Base-by-base conservation (phyloP, 257 asterid genomes). In the Sherardia arvensis region DNA sequence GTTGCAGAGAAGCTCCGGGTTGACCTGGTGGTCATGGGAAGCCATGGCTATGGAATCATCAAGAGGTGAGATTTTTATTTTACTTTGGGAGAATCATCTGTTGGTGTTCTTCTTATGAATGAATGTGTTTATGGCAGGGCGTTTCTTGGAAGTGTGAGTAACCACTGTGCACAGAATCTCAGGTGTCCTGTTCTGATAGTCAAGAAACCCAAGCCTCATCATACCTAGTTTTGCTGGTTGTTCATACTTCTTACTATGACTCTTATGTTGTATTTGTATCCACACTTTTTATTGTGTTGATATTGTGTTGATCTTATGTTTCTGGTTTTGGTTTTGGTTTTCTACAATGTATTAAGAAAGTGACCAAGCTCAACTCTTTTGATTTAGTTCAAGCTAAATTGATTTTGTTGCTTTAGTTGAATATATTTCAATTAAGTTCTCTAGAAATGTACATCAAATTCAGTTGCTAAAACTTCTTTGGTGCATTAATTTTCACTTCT, bases 101-200 rank as follows among this genome's bases (percentile, higher is more conserved):
- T 7, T 33, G 40, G 40, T 7, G 40, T 7, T 33, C n/a, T 40
- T 8, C 1, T 18, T 40, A 22, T 7, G 23, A 10, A 7, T 20
- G 4, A 18, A 8, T 1, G 12, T 27, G 26, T 15, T 25, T 3
- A 8, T 29, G 43, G 60, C 87, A 86, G 91, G 91, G 87, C 89
- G 58, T 77, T 86, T 71, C 87, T 86, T 49, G 95, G 95, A 45
- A 86, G 95, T 43, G 95, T 87, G 69, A 87, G 94, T 76, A 81
- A 78, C 30, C 87, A 85, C 25, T 87, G 95, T 66, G 88, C 86
- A 7, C 88, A 80, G 59, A 81, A 80, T 28, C 81, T 64, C 26
- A 85, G 78, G 64, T 83, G 96, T 53, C 94, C 94, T 1, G 85
- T 88, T 59, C 53, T 88, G 71, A 77, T 85, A 53, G 96, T 84